Conservation (phyloP, 306 rosid species). For the Castanospermum australe region DNA sequence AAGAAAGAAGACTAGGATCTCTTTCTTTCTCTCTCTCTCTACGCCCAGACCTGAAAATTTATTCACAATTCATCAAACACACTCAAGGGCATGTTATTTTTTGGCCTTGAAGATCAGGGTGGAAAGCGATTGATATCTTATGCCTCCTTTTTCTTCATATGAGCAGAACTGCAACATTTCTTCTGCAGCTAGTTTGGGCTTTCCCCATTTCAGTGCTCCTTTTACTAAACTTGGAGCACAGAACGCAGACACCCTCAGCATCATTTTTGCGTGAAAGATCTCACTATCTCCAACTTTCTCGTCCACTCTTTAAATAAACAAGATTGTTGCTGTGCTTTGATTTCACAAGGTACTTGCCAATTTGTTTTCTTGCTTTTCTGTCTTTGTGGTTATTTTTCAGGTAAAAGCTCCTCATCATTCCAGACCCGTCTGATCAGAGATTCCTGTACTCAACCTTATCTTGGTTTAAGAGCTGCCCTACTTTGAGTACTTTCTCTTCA, state of each 20-base stretch:
- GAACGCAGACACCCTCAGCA: not conserved
- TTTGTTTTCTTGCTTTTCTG: not conserved
- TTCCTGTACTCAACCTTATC: slow-evolving; percentile 13
- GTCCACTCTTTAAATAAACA: not conserved
- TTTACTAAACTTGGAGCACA: not conserved
- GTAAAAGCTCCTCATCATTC: not conserved
- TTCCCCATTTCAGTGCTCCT: slow-evolving; percentile 2
- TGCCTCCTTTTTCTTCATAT: not conserved
- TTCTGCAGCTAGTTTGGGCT: not conserved
- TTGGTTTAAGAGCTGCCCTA: slow-evolving; percentile 27
- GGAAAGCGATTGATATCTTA: slow-evolving; percentile 6
- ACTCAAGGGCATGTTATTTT: not conserved
- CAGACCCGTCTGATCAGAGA: slow-evolving; percentile 28
- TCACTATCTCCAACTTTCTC: not conserved
- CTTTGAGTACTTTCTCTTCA: slow-evolving; percentile 47
- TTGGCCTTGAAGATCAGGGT: not conserved
- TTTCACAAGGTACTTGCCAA: not conserved
- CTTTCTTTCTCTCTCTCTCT: not conserved
- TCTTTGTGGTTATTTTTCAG: not conserved
- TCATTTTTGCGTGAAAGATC: not conserved
- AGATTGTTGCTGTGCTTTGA: not conserved
- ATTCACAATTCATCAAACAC: not conserved
- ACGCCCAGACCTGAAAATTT: not conserved
- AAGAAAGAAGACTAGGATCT: not conserved
- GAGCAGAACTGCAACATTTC: not conserved